Conservation (phyloP, 2,329 filamentous ascomycete species). For the Sporothrix brunneoviolacea region DNA sequence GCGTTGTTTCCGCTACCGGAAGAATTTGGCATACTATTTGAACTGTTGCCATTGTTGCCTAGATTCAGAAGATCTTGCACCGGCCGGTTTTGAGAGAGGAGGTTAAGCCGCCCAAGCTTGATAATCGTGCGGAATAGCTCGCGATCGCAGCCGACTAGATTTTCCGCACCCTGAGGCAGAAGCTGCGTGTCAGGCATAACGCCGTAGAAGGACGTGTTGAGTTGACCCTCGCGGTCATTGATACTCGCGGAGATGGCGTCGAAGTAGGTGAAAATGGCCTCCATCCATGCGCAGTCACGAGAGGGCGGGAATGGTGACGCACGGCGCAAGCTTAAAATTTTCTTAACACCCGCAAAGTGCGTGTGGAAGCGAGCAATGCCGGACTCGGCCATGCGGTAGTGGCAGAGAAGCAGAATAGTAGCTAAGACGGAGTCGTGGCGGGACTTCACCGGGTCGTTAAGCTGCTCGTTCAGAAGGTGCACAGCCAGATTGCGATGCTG, state of each 20-base stretch:
- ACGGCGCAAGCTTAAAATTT: conserved; percentile 72
- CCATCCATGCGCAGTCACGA: conserved; percentile 80
- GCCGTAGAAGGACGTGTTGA: conserved; percentile 61
- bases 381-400: conserved; percentile 90
- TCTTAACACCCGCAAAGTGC: conserved; percentile 88
- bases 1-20: conserved; percentile 10
- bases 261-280: conserved; percentile 88
- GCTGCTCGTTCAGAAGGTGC: conserved; percentile 72
- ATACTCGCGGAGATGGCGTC: conserved; percentile 88
- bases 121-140: conserved; percentile 81
- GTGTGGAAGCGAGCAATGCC: conserved; percentile 90
- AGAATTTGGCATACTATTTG: neutral
- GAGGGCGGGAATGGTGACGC: conserved; percentile 42
- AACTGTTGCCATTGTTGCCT: conserved; percentile 6
- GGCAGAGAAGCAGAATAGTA: conserved; percentile 78
- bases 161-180: conserved; percentile 62
- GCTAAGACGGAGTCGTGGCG: conserved; percentile 82
- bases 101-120: conserved; percentile 74
- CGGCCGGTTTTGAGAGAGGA: conserved; percentile 65
- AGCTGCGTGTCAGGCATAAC: conserved; percentile 41
- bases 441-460: conserved; percentile 68
- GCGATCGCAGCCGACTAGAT: conserved; percentile 80
- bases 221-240: conserved; percentile 83
- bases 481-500: conserved; percentile 78
- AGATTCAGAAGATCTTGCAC: conserved; percentile 36